Conservation (phyloP, 2,329 filamentous ascomycete species). For the Xylaria arbuscula region DNA sequence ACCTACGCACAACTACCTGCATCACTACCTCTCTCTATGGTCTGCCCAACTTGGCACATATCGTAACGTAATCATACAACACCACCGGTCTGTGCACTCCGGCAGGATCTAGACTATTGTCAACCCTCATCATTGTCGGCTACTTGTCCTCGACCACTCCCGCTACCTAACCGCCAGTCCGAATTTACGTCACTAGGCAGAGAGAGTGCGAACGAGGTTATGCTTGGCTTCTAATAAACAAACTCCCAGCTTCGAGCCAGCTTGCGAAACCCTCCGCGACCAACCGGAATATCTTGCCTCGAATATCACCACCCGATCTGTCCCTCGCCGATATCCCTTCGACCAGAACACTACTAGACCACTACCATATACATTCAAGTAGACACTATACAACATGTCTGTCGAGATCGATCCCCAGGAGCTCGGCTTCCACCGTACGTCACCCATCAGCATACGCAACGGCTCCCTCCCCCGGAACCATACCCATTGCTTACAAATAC, state of each 20-base stretch:
- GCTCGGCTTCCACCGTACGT: slow-evolving; percentile 92
- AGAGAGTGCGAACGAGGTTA: background rate
- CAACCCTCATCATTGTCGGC: slow-evolving; percentile 20
- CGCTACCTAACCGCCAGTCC: background rate
- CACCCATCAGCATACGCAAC: slow-evolving; percentile 33
- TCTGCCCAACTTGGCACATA: slow-evolving; percentile 23
- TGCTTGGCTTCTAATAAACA: slow-evolving; percentile 5
- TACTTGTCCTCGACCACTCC: background rate
- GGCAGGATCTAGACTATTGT: slow-evolving; percentile 11
- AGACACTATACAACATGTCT: slow-evolving; percentile 73
- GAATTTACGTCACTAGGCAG: slow-evolving; percentile 6
- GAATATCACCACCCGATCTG: slow-evolving; percentile 6
- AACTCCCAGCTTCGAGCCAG: slow-evolving; percentile 18
- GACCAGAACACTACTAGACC: background rate
- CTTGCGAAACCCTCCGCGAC: slow-evolving; percentile 26
- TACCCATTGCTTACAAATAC: slow-evolving; percentile 31
- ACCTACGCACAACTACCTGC: background rate
- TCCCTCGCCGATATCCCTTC: slow-evolving; percentile 9
- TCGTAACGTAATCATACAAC: slow-evolving; percentile 44
- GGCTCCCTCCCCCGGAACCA: slow-evolving; percentile 19
- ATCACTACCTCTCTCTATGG: background rate
- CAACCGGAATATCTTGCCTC: slow-evolving; percentile 2
- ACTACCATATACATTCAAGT: slow-evolving; percentile 19
- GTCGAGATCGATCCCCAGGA: slow-evolving; percentile 92
- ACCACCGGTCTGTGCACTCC: slow-evolving; percentile 39